A percentile compares a stretch with the other conserved stretches of the same genome.
Conservation (phyloP, 2,329 filamentous ascomycete species). For the Meredithiella fracta region DNA sequence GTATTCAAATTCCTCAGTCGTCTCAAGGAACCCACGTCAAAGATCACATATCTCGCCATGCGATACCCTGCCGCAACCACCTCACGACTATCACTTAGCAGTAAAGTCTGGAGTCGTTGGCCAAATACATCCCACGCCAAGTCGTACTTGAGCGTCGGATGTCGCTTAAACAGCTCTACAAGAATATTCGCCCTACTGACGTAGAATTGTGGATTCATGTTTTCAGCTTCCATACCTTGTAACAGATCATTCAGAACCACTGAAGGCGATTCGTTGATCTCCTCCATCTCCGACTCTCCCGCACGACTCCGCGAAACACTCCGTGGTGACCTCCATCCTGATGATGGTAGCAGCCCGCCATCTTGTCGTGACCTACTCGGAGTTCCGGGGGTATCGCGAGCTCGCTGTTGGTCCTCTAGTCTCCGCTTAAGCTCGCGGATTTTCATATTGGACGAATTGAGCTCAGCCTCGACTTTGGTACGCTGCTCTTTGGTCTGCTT, state of each 20-base stretch:
- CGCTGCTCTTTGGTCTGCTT: conserved; percentile 87
- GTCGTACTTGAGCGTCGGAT: conserved; percentile 91
- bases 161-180: conserved; percentile 88
- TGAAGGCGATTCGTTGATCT: conserved; percentile 69
- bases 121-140: conserved; percentile 93
- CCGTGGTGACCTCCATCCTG: conserved; percentile 38
- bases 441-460: conserved; percentile 69
- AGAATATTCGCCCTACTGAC: conserved; percentile 81
- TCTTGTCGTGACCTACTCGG: conserved; percentile 35
- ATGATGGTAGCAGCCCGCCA: conserved; percentile 29
- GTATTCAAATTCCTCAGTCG: conserved; percentile 79
- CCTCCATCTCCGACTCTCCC: conserved; percentile 46
- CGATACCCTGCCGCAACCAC: conserved; percentile 90
- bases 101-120: conserved; percentile 82
- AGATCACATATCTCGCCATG: conserved; percentile 85
- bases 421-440: conserved; percentile 44
- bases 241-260: conserved; percentile 80
- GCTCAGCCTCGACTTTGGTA: conserved; percentile 64
- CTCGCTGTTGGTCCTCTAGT: conserved; percentile 42
- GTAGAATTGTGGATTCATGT: conserved; percentile 86
- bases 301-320: conserved; percentile 39
- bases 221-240: conserved; percentile 73
- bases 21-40: conserved; percentile 73
- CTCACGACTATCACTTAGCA: conserved; percentile 87
- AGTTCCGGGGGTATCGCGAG: conserved; percentile 31